A percentile compares a stretch with the other conserved stretches of the same genome.
Evolutionary conservation across 2,329 filamentous ascomycete species (phyloP).

Genomic region (Colletotrichum trifolii): DNA sequence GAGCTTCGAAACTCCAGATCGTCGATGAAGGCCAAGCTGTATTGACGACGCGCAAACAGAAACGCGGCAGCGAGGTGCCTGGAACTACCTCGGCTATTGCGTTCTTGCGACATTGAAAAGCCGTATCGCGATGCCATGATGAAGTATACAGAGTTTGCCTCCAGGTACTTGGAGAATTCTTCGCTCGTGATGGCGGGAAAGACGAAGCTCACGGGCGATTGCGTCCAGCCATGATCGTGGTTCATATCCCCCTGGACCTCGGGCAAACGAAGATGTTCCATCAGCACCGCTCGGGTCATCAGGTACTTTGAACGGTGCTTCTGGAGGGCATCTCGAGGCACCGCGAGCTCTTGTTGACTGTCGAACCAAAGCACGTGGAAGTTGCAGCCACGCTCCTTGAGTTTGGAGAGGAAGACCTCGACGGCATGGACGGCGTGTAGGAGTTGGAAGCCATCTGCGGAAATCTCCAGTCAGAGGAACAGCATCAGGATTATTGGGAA

Average conservation of each 20-base stretch:
- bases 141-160: conserved; percentile 68
- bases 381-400: conserved; percentile 72
- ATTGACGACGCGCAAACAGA: conserved; percentile 64
- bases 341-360: conserved; percentile 63
- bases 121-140: conserved; percentile 56
- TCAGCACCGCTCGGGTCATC: conserved; percentile 71
- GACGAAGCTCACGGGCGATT: conserved; percentile 36
- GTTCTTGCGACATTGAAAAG: not conserved
- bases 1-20: conserved; percentile 72
- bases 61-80: conserved; percentile 60
- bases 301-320: conserved; percentile 61
- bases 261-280: conserved; percentile 65
- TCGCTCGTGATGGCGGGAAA: conserved; percentile 26
- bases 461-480: too few relatives aligned
- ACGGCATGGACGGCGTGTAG: conserved; percentile 77
- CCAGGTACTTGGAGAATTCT: conserved; percentile 67
- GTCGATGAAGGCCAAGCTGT: conserved; percentile 73
- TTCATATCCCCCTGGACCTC: conserved; percentile 41
- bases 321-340: conserved; percentile 55
- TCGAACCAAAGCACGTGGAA: conserved; percentile 80
- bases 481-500: not conserved
- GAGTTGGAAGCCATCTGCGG: conserved; percentile 72
- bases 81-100: not conserved
- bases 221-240: conserved; percentile 57
- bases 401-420: conserved; percentile 71